A percentile compares a stretch with the other conserved stretches of the same genome.
Conservation (phyloP, 23 red algal genomes). For the Pyropia haitanensis region DNA sequence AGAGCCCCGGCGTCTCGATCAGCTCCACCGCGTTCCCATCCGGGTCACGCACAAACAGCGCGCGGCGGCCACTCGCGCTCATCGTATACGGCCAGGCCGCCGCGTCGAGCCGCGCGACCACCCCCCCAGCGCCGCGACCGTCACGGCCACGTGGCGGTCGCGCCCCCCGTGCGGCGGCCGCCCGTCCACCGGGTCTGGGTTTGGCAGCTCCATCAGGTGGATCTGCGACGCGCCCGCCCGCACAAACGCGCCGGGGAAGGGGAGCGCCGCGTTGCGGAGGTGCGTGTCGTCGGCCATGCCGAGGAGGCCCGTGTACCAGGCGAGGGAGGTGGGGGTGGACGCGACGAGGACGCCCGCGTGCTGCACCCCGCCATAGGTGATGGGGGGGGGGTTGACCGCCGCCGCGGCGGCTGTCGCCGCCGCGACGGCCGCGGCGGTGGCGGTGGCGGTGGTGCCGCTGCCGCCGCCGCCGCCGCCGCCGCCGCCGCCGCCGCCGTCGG, state of each 20-base stretch:
- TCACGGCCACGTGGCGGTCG: conserved; percentile 50
- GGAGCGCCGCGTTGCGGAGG: conserved; percentile 66
- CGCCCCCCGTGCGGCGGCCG: conserved; percentile 85
- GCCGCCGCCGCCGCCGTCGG: no score
- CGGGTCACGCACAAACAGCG: conserved; percentile 78
- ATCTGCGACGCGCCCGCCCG: conserved; percentile 76
- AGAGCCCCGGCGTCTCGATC: conserved; percentile 38
- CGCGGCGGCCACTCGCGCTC: conserved; percentile 77
- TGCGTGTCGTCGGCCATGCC: conserved; percentile 78
- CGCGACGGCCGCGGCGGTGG: no score
- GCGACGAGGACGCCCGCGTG: conserved; percentile 80
- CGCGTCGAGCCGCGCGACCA: conserved; percentile 30
- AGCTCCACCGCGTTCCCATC: conserved; percentile 94
- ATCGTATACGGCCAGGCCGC: conserved; percentile 42
- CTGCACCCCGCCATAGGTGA: conserved; percentile 54
- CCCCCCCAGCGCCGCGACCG: conserved; percentile 42
- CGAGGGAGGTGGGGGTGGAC: conserved; percentile 29
- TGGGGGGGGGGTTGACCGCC: not conserved
- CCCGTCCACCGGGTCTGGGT: conserved; percentile 35
- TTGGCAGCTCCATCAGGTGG: conserved; percentile 91
- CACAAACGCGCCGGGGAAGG: conserved; percentile 84
- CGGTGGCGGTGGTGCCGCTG: no score
- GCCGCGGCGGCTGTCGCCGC: not conserved
- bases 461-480: no score
- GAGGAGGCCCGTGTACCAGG: conserved; percentile 67